Base-by-base conservation (phyloP, 192 early-diverging fungal genomes). In the Mortierella claussenii region DNA sequence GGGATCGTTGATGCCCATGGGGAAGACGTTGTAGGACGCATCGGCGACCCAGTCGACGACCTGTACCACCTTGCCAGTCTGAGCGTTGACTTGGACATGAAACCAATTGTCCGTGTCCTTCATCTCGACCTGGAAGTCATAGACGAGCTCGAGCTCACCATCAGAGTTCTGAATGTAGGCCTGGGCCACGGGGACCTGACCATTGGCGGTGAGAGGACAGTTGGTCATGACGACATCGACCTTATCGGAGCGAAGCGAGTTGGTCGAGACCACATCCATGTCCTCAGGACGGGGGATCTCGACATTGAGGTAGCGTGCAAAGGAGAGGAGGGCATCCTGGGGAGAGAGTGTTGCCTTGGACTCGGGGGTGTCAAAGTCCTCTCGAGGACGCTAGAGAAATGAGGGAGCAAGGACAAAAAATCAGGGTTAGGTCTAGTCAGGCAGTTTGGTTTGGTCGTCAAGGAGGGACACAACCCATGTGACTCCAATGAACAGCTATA, bases 11-110 rank as follows among this genome's bases (percentile, higher is more conserved):
- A 76, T 70, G 21, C 91, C 94, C 40, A 93, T 73, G 18, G 95
- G 95, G 64, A 83, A 94, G 34, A 98, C 90, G 43, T 88, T 90
- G 87, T 92, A 98, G 24, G 84, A 67, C 8, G 88, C 89, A 62
- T 93, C 86, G 17, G 88, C 78, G 7, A 93, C 91, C 95, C 95
- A 98, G 82, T 96, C 95, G 32, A 93, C 82, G 10, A 98, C 73
- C 28, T 85, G 68, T 24, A 91, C 55, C 2, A 96, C 81, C 36
- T 89, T 78, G 15, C 92, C 90, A 21, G 62, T 70, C 34, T 83
- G 66, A 0, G 89, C 81, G 50, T 90, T 83, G 9, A 95, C 82
- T 31, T 91, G 89, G 13, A 84, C 92, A 60, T 91, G 86, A 82
- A 87, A 90, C 92, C 93, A 96, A 73, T 96, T 89, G 21, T 76